Evolutionary conservation across 192 early-diverging fungal genomes (phyloP).

Genomic region (Irineochytrium annulatum): DNA sequence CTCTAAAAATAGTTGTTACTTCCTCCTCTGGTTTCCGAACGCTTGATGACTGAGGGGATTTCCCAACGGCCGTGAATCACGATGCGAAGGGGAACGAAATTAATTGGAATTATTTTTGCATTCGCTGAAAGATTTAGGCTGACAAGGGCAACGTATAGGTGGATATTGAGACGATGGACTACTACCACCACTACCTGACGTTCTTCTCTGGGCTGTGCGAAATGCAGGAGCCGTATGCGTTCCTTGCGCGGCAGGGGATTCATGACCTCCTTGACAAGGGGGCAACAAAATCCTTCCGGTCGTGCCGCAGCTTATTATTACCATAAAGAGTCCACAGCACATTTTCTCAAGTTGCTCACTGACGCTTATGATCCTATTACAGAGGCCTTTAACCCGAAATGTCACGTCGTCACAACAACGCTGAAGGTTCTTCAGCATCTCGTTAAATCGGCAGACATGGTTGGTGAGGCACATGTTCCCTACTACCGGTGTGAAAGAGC

Average conservation of each 20-base stretch:
- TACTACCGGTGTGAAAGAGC: no score
- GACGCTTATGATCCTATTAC: neutral
- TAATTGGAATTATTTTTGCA: slow-evolving; percentile 60
- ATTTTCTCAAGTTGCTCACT: neutral
- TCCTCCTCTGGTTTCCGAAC: slow-evolving; percentile 46
- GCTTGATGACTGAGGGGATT: slow-evolving; percentile 58
- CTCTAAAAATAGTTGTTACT: neutral
- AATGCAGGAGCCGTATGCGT: slow-evolving; percentile 61
- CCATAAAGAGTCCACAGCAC: slow-evolving; percentile 55
- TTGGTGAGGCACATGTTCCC: slow-evolving; percentile 59
- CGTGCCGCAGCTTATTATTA: slow-evolving; percentile 62
- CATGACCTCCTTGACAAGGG: slow-evolving; percentile 61
- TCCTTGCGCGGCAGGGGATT: slow-evolving; percentile 58
- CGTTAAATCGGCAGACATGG: slow-evolving; percentile 62
- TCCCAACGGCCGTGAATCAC: slow-evolving; percentile 60
- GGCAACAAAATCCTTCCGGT: slow-evolving; percentile 60
- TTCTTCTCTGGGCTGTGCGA: slow-evolving; percentile 63
- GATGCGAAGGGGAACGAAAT: slow-evolving; percentile 64
- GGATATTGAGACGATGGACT: slow-evolving; percentile 63
- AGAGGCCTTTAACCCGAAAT: slow-evolving; percentile 64
- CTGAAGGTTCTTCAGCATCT: slow-evolving; percentile 59
- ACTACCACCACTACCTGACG: slow-evolving; percentile 60
- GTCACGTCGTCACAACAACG: slow-evolving; percentile 61
- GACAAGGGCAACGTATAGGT: slow-evolving; percentile 37
- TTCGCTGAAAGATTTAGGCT: neutral